phyloP scores from a whole-genome alignment of 768 basidiomycete species.

The Sporobolomyces roseus region DNA sequence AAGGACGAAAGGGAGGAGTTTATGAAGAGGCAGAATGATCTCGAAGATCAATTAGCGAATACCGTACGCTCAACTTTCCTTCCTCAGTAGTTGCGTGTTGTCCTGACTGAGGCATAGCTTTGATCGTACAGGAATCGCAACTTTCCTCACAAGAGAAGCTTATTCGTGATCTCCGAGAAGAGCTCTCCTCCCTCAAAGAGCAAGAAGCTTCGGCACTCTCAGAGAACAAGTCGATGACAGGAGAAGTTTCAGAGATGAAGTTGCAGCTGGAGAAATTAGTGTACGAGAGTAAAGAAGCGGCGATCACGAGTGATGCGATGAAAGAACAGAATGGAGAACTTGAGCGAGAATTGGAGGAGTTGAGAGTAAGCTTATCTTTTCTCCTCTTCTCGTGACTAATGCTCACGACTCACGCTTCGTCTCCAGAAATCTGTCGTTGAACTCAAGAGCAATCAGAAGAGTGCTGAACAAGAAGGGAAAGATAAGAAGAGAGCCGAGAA shows the following conservation, averaged over 20 bases:
- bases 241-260: slow-evolving; percentile 85
- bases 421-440: slow-evolving; percentile 64
- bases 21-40: slow-evolving; percentile 89
- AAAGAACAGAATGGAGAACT: slow-evolving; percentile 90
- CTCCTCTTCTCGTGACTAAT: not conserved
- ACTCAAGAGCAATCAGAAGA: slow-evolving; percentile 73
- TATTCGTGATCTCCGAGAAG: slow-evolving; percentile 80
- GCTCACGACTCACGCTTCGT: not conserved
- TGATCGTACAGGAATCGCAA: slow-evolving; percentile 61
- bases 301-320: slow-evolving; percentile 87
- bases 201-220: slow-evolving; percentile 37
- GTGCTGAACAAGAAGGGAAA: slow-evolving; percentile 86
- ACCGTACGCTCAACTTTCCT: slow-evolving; percentile 50
- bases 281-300: slow-evolving; percentile 92
- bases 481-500: slow-evolving; percentile 99
- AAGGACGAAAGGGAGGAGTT: slow-evolving; percentile 98
- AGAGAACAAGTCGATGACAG: slow-evolving; percentile 93
- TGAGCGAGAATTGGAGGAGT: slow-evolving; percentile 79
- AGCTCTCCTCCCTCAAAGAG: slow-evolving; percentile 83
- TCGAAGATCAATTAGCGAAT: slow-evolving; percentile 87
- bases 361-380: slow-evolving; percentile 51
- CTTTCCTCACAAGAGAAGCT: slow-evolving; percentile 76
- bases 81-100: not conserved
- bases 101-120: not conserved
- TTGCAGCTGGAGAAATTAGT: slow-evolving; percentile 85